Evolutionary conservation across 805 yeast genomes (phyloP).

Genomic region (Yamadazyma ubonensis): DNA sequence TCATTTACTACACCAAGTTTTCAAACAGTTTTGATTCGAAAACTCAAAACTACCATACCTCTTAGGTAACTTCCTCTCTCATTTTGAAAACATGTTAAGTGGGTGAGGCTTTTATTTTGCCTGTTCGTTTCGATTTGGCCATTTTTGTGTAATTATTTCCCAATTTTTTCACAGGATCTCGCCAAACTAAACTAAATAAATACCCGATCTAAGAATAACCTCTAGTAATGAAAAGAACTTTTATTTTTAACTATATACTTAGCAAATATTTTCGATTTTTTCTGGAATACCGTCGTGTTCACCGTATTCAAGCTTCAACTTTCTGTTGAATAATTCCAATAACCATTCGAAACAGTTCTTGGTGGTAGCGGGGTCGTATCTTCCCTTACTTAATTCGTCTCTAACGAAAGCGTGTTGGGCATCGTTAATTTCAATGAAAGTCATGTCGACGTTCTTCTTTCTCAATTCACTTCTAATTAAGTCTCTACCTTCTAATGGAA

Average conservation of each 20-base stretch:
- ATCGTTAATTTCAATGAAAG: constrained; percentile 71
- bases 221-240: background rate
- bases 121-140: too few species aligned
- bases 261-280: constrained; percentile 66
- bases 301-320: constrained; percentile 65
- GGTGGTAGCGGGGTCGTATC: constrained; percentile 79
- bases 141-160: too few species aligned
- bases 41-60: too few species aligned
- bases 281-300: constrained; percentile 52
- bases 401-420: constrained; percentile 85
- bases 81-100: too few species aligned
- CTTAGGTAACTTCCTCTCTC: too few species aligned
- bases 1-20: too few species aligned
- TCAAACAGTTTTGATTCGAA: too few species aligned
- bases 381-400: constrained; percentile 76
- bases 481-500: constrained; percentile 75
- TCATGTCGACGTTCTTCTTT: constrained; percentile 58
- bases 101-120: too few species aligned
- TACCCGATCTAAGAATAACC: too few species aligned
- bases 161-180: too few species aligned
- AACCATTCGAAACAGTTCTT: constrained; percentile 64
- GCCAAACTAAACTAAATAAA: too few species aligned
- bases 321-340: constrained; percentile 68
- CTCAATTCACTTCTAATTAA: constrained; percentile 61
- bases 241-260: too few species aligned